These are phyloP conservation scores for Neopestalotiopsis clavispora DNA, from an alignment of 2,329 filamentous ascomycete genomes.

Conservation along the genomic window DNA sequence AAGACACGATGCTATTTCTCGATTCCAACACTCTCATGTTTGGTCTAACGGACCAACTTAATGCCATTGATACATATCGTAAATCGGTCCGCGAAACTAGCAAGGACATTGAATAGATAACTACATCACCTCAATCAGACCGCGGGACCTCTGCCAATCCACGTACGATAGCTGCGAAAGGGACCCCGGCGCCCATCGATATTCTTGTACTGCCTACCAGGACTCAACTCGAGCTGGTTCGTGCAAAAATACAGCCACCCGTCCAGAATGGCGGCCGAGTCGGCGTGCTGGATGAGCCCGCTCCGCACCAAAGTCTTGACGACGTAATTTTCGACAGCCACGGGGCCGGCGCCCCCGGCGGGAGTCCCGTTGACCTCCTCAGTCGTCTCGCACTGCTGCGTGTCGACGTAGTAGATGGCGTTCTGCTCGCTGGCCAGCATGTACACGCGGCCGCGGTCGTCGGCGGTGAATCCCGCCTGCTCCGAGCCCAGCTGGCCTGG, in stretches of 20 bases:
- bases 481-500: conserved; percentile 44
- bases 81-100: too few relatives aligned
- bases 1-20: too few relatives aligned
- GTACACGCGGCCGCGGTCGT: conserved; percentile 45
- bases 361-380: conserved; percentile 39
- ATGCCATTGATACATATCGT: background rate
- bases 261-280: conserved; percentile 43
- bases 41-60: too few relatives aligned
- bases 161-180: conserved; percentile 39
- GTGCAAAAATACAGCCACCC: conserved; percentile 48
- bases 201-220: conserved; percentile 42
- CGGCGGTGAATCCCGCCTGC: conserved; percentile 47
- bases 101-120: too few relatives aligned
- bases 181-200: conserved; percentile 40
- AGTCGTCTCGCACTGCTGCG: conserved; percentile 37
- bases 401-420: conserved; percentile 48
- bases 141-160: conserved; percentile 41
- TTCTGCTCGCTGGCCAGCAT: conserved; percentile 48
- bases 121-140: conserved; percentile 9
- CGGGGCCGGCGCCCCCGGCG: conserved; percentile 36
- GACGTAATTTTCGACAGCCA: conserved; percentile 40
- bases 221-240: conserved; percentile 43
- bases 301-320: conserved; percentile 44
- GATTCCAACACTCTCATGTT: too few relatives aligned
- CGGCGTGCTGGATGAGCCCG: conserved; percentile 47